Conservation (phyloP, 768 basidiomycete species). For the Psilocybe sp. region DNA sequence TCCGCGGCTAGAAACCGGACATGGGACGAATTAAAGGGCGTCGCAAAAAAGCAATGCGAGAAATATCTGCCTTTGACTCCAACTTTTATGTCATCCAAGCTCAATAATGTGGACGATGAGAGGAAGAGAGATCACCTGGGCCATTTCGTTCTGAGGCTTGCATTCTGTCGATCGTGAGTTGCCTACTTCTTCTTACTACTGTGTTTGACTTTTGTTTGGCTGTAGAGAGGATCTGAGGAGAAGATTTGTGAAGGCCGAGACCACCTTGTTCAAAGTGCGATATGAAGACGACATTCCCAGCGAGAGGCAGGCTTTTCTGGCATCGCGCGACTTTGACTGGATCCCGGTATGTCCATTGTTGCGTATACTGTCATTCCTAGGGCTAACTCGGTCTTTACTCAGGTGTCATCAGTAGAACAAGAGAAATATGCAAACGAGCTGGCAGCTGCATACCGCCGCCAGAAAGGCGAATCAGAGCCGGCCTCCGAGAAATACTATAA, state of each 20-base stretch:
- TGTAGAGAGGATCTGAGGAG: conserved; percentile 83
- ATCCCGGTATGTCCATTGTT: conserved; percentile 39
- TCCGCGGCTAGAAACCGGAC: conserved; percentile 79
- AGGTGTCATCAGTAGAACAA: conserved; percentile 67
- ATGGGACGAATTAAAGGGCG: conserved; percentile 71
- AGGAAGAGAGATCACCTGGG: conserved; percentile 83
- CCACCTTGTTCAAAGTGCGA: conserved; percentile 76
- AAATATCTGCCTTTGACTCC: conserved; percentile 75
- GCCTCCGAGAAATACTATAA: conserved; percentile 72
- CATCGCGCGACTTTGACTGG: conserved; percentile 65
- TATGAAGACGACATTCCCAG: conserved; percentile 60
- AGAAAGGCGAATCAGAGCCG: conserved; percentile 31
- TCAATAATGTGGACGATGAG: conserved; percentile 52
- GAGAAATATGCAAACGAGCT: conserved; percentile 44
- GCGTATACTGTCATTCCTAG: background rate
- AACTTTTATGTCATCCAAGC: conserved; percentile 31
- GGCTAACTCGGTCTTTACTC: background rate
- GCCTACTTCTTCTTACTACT: background rate
- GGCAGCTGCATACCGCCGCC: conserved; percentile 38
- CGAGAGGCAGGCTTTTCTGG: conserved; percentile 68
- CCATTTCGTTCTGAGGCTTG: conserved; percentile 90
- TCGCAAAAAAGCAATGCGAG: conserved; percentile 60
- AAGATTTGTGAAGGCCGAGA: conserved; percentile 88
- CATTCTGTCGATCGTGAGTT: conserved; percentile 94
- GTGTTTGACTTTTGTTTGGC: background rate